phyloP scores from a whole-genome alignment of 2,329 filamentous ascomycete species.

The Verticillium longisporum region DNA sequence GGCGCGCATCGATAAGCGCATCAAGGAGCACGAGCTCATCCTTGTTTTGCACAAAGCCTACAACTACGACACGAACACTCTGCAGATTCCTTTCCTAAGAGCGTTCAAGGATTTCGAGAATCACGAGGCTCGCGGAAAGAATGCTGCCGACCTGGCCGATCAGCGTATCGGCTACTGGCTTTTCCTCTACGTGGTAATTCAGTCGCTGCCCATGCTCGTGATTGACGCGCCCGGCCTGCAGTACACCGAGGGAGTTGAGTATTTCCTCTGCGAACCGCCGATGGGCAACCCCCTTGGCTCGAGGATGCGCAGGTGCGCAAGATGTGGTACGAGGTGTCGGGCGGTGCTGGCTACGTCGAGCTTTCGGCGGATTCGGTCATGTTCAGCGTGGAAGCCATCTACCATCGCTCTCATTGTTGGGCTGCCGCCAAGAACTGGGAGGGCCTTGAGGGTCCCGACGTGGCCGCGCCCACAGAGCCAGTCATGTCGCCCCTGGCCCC shows the following conservation, averaged over 20 bases:
- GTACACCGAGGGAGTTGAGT: slow-evolving; percentile 67
- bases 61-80: slow-evolving; percentile 63
- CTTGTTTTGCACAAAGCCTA: slow-evolving; percentile 74
- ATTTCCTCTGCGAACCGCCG: slow-evolving; percentile 73
- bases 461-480: slow-evolving; percentile 19
- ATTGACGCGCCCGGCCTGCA: slow-evolving; percentile 66
- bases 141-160: slow-evolving; percentile 60
- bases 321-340: slow-evolving; percentile 71
- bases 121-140: slow-evolving; percentile 58
- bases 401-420: slow-evolving; percentile 53
- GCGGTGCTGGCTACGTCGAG: slow-evolving; percentile 48
- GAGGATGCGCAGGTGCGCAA: slow-evolving; percentile 58
- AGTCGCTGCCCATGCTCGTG: slow-evolving; percentile 71
- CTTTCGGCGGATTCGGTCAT: slow-evolving; percentile 53
- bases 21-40: slow-evolving; percentile 73
- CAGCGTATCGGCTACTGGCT: slow-evolving; percentile 73
- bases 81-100: slow-evolving; percentile 56
- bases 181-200: slow-evolving; percentile 71
- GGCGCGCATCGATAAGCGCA: slow-evolving; percentile 60
- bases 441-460: slow-evolving; percentile 20
- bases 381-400: slow-evolving; percentile 55
- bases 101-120: slow-evolving; percentile 67
- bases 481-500: slow-evolving; percentile 31
- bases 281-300: slow-evolving; percentile 70
- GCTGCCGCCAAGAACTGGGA: slow-evolving; percentile 45